Conservation (phyloP, 1,284 basidiomycete genomes). For the Tausonia pullulans region DNA sequence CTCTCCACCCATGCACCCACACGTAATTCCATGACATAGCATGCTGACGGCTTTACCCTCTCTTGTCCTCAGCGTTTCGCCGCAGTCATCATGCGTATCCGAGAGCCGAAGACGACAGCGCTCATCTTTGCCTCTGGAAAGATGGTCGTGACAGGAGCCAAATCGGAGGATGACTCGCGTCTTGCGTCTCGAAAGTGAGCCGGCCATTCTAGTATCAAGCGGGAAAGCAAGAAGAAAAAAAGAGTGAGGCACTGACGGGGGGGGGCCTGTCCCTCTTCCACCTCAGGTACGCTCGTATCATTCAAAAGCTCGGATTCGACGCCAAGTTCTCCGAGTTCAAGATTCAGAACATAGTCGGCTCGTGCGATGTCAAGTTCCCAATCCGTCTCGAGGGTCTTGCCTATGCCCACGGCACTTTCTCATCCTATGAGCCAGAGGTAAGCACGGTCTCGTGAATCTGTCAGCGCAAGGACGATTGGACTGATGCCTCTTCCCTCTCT, state of each 20-base stretch:
- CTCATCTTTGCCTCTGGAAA: slow-evolving; percentile 99
- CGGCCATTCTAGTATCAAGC: too few species aligned
- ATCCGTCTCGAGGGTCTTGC: slow-evolving; percentile 96
- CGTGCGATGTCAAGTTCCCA: slow-evolving; percentile 98
- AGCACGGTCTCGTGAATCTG: too few species aligned
- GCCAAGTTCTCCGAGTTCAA: slow-evolving; percentile 99
- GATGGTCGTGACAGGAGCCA: slow-evolving; percentile 99
- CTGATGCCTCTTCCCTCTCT: neutral
- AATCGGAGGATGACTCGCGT: slow-evolving; percentile 95
- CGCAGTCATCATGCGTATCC: slow-evolving; percentile 99
- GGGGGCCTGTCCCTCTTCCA: neutral
- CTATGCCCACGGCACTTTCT: slow-evolving; percentile 97
- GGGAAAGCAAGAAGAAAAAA: too few species aligned
- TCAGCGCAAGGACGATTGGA: too few species aligned
- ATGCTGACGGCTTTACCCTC: slow-evolving; percentile 40
- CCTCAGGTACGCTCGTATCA: slow-evolving; percentile 76
- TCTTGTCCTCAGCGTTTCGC: slow-evolving; percentile 77
- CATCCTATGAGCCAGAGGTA: slow-evolving; percentile 94
- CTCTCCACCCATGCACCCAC: neutral
- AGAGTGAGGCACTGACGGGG: too few species aligned
- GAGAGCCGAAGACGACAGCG: slow-evolving; percentile 98
- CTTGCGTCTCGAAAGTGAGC: slow-evolving; percentile 77
- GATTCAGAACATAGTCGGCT: slow-evolving; percentile 98
- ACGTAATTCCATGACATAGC: neutral
- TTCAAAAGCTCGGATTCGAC: slow-evolving; percentile 98